A percentile compares a stretch with the other conserved stretches of the same genome.
Conservation (phyloP, 176 grass and related monocot genomes). For the Cenchrus americanus region DNA sequence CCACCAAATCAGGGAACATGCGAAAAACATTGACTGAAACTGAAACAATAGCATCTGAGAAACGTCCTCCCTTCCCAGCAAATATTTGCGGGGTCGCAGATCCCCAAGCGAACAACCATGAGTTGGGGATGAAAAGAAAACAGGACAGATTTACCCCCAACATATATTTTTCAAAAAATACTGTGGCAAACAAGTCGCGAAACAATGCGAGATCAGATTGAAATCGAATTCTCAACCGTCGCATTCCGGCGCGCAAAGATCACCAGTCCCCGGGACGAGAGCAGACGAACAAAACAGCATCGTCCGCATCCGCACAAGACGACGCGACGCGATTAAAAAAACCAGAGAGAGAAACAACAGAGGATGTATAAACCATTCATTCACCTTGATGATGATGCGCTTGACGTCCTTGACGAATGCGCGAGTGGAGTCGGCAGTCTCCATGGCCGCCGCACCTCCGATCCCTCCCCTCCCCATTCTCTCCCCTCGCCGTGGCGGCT, state of each 20-base stretch:
- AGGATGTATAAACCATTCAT: background rate
- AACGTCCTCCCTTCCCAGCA: background rate
- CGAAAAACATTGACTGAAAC: background rate
- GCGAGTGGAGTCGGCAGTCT: slow-evolving; percentile 64
- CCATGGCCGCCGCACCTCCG: slow-evolving; percentile 43
- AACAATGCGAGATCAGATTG: background rate
- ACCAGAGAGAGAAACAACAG: background rate
- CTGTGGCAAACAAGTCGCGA: background rate
- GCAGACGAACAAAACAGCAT: background rate
- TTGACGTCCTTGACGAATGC: slow-evolving; percentile 74
- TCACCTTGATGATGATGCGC: slow-evolving; percentile 85
- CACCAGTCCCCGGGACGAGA: background rate
- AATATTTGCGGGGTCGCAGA: background rate
- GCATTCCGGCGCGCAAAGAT: background rate
- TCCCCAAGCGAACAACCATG: background rate
- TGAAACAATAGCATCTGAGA: background rate
- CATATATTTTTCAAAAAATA: background rate
- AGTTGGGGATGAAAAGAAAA: background rate
- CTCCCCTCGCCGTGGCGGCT: background rate
- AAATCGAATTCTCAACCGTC: background rate
- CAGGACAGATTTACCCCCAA: background rate
- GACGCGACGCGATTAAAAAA: slow-evolving; percentile 4
- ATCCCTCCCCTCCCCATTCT: slow-evolving; percentile 60
- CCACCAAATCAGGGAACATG: background rate
- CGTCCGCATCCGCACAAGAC: background rate